A percentile compares a stretch with the other conserved stretches of the same genome.
These are phyloP conservation scores for Volvariella volvacea DNA, from an alignment of 1,284 basidiomycete genomes.

Conservation along the genomic window DNA sequence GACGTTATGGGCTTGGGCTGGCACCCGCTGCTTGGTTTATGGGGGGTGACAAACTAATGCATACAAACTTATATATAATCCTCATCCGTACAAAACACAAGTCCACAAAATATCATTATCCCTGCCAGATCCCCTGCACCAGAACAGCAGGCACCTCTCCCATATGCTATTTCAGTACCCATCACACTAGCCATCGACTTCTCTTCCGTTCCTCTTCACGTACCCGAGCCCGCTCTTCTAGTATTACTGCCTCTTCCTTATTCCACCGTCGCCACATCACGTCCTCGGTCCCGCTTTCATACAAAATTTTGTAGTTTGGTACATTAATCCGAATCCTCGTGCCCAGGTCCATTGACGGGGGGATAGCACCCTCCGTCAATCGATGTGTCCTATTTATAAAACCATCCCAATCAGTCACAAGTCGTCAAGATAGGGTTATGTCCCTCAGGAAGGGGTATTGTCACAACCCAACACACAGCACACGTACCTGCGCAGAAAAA, in stretches of 20 bases:
- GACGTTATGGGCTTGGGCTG: conserved; percentile 4
- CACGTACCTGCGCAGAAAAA: conserved; percentile 44
- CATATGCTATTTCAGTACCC: not conserved
- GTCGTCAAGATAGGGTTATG: conserved; percentile 4
- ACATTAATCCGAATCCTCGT: conserved; percentile 60
- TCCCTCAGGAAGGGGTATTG: conserved; percentile 24
- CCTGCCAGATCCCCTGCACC: not conserved
- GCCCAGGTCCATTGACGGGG: conserved; percentile 20
- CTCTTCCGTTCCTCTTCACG: conserved; percentile 49
- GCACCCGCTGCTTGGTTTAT: conserved; percentile 1
- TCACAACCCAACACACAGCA: conserved; percentile 10
- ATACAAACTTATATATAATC: not conserved
- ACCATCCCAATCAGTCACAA: conserved; percentile 15
- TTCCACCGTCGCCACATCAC: conserved; percentile 30
- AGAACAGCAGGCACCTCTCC: not conserved
- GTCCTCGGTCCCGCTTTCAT: conserved; percentile 60
- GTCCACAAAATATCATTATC: not conserved
- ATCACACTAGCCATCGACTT: conserved; percentile 18
- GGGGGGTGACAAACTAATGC: not conserved
- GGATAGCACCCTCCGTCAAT: conserved; percentile 26
- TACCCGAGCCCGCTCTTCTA: conserved; percentile 36
- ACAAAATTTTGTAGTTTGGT: conserved; percentile 70
- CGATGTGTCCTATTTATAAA: conserved; percentile 29
- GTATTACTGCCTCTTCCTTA: conserved; percentile 28
- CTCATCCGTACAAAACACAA: not conserved